Evolutionary conservation across 1,284 basidiomycete species (phyloP), one percentile per base, ranked within the genome.

Genomic region (Ustilago vetiveriae): DNA sequence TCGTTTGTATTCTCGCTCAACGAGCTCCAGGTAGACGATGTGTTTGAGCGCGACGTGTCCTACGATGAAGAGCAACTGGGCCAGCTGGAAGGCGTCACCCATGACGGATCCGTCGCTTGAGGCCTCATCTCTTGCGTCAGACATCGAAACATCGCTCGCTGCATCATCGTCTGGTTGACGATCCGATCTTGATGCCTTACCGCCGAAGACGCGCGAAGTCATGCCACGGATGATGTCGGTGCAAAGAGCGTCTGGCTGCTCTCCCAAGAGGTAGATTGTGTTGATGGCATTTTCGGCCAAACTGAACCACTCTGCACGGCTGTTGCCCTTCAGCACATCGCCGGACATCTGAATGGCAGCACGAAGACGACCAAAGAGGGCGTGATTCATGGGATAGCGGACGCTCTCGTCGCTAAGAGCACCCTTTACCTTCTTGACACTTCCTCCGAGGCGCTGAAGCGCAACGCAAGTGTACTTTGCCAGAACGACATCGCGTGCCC

Each of bases 31-130:
- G 81, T 93, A 96, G 22, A 96, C 94, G 54, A 98, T 92, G 67
- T 98, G 94, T 83, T 98, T 98, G 83, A 98, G 92, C 6, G 94
- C 93, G 17, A 96, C 91, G 82, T 98, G 95, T 0, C 95, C 96
- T 6, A 97, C 93, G 36, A 92, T 87, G 80, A 98, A 98, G 7
- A 98, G 85, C 17, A 98, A 86, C 80, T 98, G 94, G 52, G 90
- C 91, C 16, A 98, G 86, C 59, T 89, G 87, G 81, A 95, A 97
- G 0, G 90, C 89, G 17, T 72, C 68, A 21, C 64, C 65, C 51
- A 57, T 54, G 17, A 47, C 42, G 2, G 66, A 59, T 17, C 33
- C 55, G 10, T 62, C 49, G 27, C 41, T 40, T 8, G 55, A 58
- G 22, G 43, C 41, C 11, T 30, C 43, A 10, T 71, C 52, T 33